Evolutionary conservation across 1,139 yeast species (phyloP).

Genomic region (Suhomyces wounanorum): DNA sequence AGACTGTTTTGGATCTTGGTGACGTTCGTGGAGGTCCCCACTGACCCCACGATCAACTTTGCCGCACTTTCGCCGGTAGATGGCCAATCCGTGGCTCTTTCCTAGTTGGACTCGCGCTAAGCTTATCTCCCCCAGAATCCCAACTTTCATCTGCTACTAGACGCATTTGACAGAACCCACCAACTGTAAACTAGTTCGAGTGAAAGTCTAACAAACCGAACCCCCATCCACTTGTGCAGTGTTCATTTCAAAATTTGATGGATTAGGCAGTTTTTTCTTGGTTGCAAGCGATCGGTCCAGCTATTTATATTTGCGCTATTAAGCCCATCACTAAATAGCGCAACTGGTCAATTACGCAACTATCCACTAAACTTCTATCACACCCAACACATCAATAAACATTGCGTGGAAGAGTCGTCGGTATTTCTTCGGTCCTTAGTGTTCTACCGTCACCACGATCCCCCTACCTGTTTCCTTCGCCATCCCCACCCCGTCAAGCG

Average conservation of each 20-base stretch:
- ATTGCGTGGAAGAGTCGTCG: no score
- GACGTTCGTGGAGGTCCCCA: background rate
- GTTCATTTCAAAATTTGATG: background rate
- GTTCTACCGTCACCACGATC: no score
- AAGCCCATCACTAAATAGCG: conserved; percentile 1
- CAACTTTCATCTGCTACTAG: background rate
- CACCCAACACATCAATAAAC: background rate
- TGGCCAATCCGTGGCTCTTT: background rate
- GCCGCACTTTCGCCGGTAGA: background rate
- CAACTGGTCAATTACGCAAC: background rate
- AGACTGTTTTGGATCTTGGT: background rate
- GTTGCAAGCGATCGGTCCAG: background rate
- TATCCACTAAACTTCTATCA: background rate
- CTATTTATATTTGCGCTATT: background rate
- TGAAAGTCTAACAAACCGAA: no score
- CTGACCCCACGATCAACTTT: background rate
- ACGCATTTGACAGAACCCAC: background rate
- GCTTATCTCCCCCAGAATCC: background rate
- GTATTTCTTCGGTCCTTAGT: no score
- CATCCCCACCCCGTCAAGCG: background rate
- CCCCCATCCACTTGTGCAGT: no score
- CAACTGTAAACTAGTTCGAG: no score
- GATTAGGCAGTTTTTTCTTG: background rate
- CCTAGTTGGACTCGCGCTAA: conserved; percentile 1
- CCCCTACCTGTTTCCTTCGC: background rate